A percentile compares a stretch with the other conserved stretches of the same genome.
Evolutionary conservation across 768 basidiomycete genomes (phyloP).

Genomic region (Leccinum boreale): DNA sequence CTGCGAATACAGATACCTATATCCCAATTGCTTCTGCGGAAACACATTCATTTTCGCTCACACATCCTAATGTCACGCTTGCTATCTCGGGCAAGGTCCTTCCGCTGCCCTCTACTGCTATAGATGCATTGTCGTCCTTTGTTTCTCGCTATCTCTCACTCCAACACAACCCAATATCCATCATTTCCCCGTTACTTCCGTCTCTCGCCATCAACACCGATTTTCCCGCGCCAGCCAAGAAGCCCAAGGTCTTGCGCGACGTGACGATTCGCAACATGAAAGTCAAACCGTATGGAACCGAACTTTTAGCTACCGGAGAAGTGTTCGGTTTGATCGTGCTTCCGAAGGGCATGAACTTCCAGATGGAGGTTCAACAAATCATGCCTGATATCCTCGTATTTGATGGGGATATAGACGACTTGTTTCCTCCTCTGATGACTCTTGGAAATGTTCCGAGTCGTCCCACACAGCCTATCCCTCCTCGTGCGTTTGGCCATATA

Average conservation of each 20-base stretch:
- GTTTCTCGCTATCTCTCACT: conserved; percentile 63
- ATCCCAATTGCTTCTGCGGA: conserved; percentile 53
- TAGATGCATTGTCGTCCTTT: conserved; percentile 52
- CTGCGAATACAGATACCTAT: conserved; percentile 13
- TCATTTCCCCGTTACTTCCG: conserved; percentile 56
- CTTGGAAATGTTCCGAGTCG: conserved; percentile 39
- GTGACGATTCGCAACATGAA: conserved; percentile 78
- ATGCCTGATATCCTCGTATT: conserved; percentile 77
- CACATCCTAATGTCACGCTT: conserved; percentile 67
- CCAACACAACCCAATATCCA: conserved; percentile 51
- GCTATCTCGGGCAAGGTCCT: conserved; percentile 54
- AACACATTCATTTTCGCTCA: conserved; percentile 55
- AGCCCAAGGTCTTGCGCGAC: conserved; percentile 63
- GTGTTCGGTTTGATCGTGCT: conserved; percentile 65
- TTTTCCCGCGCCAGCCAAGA: conserved; percentile 66
- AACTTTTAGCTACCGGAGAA: conserved; percentile 66
- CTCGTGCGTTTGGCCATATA: conserved; percentile 73
- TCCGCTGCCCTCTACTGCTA: conserved; percentile 43
- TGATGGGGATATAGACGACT: conserved; percentile 61
- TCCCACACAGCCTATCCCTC: conserved; percentile 65
- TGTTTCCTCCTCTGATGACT: conserved; percentile 1
- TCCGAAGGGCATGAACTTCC: conserved; percentile 64
- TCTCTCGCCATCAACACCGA: conserved; percentile 41
- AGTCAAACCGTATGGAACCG: conserved; percentile 46
- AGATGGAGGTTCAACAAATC: conserved; percentile 59